Base-by-base conservation (phyloP, 2,329 filamentous ascomycete species). In the Penicillium sp. region DNA sequence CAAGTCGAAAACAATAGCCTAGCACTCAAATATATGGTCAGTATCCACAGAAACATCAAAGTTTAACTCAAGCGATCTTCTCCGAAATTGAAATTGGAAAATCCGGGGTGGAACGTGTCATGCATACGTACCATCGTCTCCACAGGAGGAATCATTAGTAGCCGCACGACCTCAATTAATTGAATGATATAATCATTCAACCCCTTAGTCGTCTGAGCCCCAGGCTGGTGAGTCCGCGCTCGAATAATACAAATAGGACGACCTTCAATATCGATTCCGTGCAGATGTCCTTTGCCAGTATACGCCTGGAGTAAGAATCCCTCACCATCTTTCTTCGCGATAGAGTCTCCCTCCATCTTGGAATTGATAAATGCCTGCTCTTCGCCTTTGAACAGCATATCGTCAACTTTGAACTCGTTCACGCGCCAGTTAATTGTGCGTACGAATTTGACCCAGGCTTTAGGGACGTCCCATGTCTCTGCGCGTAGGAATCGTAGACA, bases 1-100 rank as follows among this genome's bases (percentile, higher is more conserved):
- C 89, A 97, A 90, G 71, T 97, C 93, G 67, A 97, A 97, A 33
- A 97, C 77, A 59, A 97, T 84, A 26, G 89, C 91, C 89, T 95
- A 27, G n/a, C 7, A 22, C 5, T 12, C 9, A n/a, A 35, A 43
- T 11, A n/a, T 12, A n/a, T 1, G 15, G n/a, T 26, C n/a, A 5
- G 29, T 33, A 35, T 22, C 27, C 27, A 33, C 18, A 4, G 37
- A 33, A 47, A 20, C 18, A 35, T 35, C 15, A 29, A 35, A 47
- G 44, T 33, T 4, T 23, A 33, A 12, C 2, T 4, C 6, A 18
- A 27, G 8, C 14, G 25, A 26, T 27, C 22, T 8, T 45, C 8
- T 25, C 8, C 4, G 14, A 48, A 15, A 25, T 7, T 48, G 29
- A 11, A n/a, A 29, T 3, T 26, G 12, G 27, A 45, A n/a, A 4